phyloP scores from a whole-genome alignment of 495 filamentous ascomycete species.

The Penicillium paradoxum region DNA sequence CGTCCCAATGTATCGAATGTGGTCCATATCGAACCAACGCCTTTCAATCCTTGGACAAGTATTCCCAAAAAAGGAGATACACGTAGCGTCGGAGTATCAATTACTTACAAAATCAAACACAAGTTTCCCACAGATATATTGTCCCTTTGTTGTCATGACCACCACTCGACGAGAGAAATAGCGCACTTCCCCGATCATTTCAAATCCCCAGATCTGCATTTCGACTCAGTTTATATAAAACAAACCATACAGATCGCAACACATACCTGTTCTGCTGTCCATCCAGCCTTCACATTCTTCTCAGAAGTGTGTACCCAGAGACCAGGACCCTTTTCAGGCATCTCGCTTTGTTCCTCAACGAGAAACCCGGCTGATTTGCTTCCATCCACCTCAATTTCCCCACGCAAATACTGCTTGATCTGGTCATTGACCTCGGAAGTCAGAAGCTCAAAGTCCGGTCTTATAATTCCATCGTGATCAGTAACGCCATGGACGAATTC shows the following conservation, averaged over 20 bases:
- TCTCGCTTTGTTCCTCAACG: background rate
- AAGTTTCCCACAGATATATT: background rate
- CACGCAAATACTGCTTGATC: background rate
- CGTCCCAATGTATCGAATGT: no score
- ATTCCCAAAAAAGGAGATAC: no score
- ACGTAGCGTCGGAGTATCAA: background rate
- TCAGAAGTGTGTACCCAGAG: conserved; percentile 3
- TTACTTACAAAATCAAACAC: background rate
- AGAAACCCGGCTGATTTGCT: background rate
- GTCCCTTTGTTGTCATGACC: background rate
- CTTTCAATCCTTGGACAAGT: no score
- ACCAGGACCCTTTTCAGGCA: background rate
- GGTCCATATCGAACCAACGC: no score
- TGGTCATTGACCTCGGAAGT: background rate
- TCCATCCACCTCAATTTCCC: background rate
- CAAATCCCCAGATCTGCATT: conserved; percentile 3
- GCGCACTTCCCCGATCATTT: background rate
- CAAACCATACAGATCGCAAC: background rate
- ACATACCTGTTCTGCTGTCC: conserved; percentile 1
- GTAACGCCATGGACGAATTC: background rate
- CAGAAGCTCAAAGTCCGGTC: background rate
- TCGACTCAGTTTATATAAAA: background rate
- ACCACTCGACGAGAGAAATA: conserved; percentile 2
- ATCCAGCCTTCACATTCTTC: background rate
- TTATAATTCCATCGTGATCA: background rate